Evolutionary conservation across 2,329 filamentous ascomycete genomes (phyloP), one percentile per base, ranked within the genome.

Genomic region (Ambrosiella beaveri): DNA sequence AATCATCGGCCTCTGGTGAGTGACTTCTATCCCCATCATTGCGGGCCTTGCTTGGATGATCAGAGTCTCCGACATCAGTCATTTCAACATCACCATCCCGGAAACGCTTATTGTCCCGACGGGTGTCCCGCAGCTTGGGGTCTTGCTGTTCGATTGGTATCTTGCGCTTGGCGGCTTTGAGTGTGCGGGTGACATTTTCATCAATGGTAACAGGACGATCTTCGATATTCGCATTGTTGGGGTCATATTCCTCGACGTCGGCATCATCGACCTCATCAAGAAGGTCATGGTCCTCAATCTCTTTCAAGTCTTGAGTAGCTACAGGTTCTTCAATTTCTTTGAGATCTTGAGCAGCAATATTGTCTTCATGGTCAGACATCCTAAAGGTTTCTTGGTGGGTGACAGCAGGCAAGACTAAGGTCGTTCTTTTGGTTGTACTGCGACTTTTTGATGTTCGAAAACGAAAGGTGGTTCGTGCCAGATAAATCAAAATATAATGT

Each of bases 41-140:
- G 62, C 73, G 73, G 62, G 75, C 71, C 66, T 78, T 76, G 54
- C 75, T 69, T 39, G 71, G 68, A 57, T 74, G 68, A 58, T 72
- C 59, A 5, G 19, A 35, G 15, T 69, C 71, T 11, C 74, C 73
- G 8, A 70, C 74, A 47, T 73, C 75, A 57, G 75, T 35, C 58
- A 56, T 56, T 15, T 53, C 75, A 37, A 75, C 76, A 61, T 77
- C 76, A 1, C 74, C 75, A 59, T 76, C 74, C 44, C 71, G 71
- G 54, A 75, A 66, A 38, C 69, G 71, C 67, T 84, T 82, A 70
- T 87, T 86, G 63, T 83, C 84, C 64, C 83, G 76, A 55, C 81
- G 76, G n/a, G 80, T 82, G 65, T 82, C 85, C 68, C 85, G 82
- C 57, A 86, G 85, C 71, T 88, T 93, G 70, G 85, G 87, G 49